These are phyloP conservation scores for Lachancea cidri DNA, from an alignment of 805 yeast species.

Conservation along the genomic window DNA sequence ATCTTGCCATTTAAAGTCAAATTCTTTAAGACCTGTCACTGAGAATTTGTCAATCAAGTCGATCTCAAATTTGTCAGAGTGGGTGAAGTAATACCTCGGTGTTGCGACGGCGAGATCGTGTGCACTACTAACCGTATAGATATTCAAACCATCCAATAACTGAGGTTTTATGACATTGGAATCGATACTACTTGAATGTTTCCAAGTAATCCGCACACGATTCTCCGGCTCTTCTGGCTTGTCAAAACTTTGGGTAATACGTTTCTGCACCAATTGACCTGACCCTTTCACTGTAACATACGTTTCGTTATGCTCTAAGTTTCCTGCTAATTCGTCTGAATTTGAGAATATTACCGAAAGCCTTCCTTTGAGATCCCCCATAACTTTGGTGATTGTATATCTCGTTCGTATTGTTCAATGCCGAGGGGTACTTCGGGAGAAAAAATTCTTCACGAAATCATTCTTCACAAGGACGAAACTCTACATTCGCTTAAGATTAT, in stretches of 20 bases:
- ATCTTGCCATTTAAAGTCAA: conserved; percentile 1
- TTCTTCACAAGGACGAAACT: not conserved
- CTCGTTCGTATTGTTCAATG: not conserved
- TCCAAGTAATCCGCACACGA: conserved; percentile 17
- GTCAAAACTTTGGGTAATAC: not conserved
- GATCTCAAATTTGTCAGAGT: conserved; percentile 10
- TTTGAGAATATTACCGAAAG: conserved; percentile 1
- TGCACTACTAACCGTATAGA: conserved; percentile 10
- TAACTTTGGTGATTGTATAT: not conserved
- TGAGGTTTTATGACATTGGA: conserved; percentile 10
- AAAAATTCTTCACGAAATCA: not conserved
- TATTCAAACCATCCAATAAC: conserved; percentile 16
- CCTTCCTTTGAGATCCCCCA: not conserved
- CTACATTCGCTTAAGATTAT: not conserved
- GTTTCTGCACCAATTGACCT: conserved; percentile 5
- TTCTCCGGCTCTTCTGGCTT: not conserved
- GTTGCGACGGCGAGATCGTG: conserved; percentile 8
- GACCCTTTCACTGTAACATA: conserved; percentile 15
- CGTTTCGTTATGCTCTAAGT: conserved; percentile 12
- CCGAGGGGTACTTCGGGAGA: not conserved
- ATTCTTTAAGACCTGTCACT: not conserved
- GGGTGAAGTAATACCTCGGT: conserved; percentile 14
- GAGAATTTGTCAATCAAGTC: not conserved
- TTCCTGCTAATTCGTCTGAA: conserved; percentile 13
- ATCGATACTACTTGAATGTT: conserved; percentile 1